A percentile compares a stretch with the other conserved stretches of the same genome.
Evolutionary conservation across 192 early-diverging fungal species (phyloP).

Genomic region (Rhizophagus clarus): DNA sequence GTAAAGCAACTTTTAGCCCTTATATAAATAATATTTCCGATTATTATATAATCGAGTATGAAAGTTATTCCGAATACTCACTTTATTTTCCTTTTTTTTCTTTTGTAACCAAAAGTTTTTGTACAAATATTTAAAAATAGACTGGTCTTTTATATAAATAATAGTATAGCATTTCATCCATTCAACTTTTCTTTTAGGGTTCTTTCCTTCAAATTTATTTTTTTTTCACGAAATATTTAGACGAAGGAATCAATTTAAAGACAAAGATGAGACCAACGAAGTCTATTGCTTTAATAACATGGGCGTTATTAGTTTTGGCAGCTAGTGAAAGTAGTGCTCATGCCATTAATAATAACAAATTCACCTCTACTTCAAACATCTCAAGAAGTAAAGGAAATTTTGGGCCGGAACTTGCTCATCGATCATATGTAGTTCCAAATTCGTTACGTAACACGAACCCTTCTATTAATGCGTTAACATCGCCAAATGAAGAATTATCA

Average conservation of each 20-base stretch:
- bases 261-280: not conserved
- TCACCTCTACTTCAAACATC: slow-evolving; percentile 32
- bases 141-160: too few relatives aligned
- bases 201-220: too few relatives aligned
- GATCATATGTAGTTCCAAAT: slow-evolving; percentile 29
- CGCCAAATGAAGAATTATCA: slow-evolving; percentile 3
- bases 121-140: too few relatives aligned
- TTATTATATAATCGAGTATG: not conserved
- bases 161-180: too few relatives aligned
- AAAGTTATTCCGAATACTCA: too few relatives aligned
- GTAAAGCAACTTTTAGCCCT: not conserved
- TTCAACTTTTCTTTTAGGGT: too few relatives aligned
- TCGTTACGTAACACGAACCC: not conserved
- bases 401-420: slow-evolving; percentile 43
- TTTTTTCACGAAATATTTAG: not conserved
- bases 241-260: not conserved
- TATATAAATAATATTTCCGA: too few relatives aligned
- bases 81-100: too few relatives aligned
- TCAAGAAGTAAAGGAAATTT: slow-evolving; percentile 35
- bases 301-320: not conserved
- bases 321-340: slow-evolving; percentile 27
- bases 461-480: not conserved
- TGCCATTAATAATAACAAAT: slow-evolving; percentile 22
- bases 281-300: not conserved
- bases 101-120: too few relatives aligned